Evolutionary conservation across 208 protist species (phyloP), one percentile per base, ranked within the genome.

Genomic region (Trichomonas tenax): DNA sequence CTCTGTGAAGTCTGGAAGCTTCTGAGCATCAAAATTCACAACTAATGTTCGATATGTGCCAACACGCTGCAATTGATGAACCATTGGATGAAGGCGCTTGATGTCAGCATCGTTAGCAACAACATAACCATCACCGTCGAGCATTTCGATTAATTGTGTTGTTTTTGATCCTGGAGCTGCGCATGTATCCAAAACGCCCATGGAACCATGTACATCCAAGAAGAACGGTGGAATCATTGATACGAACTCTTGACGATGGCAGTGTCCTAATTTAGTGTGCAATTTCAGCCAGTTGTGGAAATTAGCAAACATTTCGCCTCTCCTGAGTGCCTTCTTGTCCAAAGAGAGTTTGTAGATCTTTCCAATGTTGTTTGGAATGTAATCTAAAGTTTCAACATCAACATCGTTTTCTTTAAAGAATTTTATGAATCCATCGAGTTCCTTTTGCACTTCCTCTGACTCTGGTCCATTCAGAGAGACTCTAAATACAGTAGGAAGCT

Each of bases 91-190:
- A 14, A 40, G 44, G 9, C 96, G 96, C 9, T 58, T 46, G 21
- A 38, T 14, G 63, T 95, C 46, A 44, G 15, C 51, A 51, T 97
- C 96, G 58, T 97, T 97, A 31, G 96, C 96, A 15, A 97, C 40
- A 38, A 97, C 31, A 90, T 95, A 96, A 26, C 96, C 96, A 44
- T 86, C 36, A 9, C 23, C 10, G 17, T 17, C 15, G 0, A 97
- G 17, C 82, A 96, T 95, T 96, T 97, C 96, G 4, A 97, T 48
- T 2, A 97, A 21, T 45, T 97, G 97, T 46, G 49, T 58, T 31
- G 97, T 98, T 96, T 98, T 98, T 9, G 96, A 97, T 31, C 97
- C 97, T 26, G 97, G 97, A 21, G 97, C 97, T 14, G 97, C 97
- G 86, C 97, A 98, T 93, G 97, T 97, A 96, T 98, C 97, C 0